Evolutionary conservation across 768 basidiomycete genomes (phyloP).

Genomic region (Plicaturopsis crispa): DNA sequence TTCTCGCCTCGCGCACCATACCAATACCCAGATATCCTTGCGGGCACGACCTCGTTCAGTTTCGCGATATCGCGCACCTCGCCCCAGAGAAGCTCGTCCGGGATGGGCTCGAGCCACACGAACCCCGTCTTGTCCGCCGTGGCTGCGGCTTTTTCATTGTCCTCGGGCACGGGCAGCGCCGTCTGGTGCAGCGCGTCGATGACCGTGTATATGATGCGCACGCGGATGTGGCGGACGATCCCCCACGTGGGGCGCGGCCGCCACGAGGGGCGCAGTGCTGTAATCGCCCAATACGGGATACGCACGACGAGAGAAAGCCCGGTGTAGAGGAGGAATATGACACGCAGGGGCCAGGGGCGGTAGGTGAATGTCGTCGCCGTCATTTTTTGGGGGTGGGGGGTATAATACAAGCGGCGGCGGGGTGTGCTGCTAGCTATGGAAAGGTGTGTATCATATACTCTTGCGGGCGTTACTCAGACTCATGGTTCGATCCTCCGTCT

Average conservation of each 20-base stretch:
- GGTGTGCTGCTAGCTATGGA: too few relatives aligned
- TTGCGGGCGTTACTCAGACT: too few relatives aligned
- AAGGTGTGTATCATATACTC: too few relatives aligned
- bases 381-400: too few relatives aligned
- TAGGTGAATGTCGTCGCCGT: too few relatives aligned
- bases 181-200: too few relatives aligned
- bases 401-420: too few relatives aligned
- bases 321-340: too few relatives aligned
- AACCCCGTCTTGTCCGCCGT: slow-evolving; percentile 16
- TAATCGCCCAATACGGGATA: slow-evolving; percentile 12
- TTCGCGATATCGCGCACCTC: slow-evolving; percentile 10
- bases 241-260: slow-evolving; percentile 16
- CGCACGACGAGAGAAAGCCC: slow-evolving; percentile 8
- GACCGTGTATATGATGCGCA: slow-evolving; percentile 14
- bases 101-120: slow-evolving; percentile 14
- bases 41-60: slow-evolving; percentile 11
- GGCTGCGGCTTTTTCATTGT: too few relatives aligned
- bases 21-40: slow-evolving; percentile 16
- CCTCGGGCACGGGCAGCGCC: too few relatives aligned
- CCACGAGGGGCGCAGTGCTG: slow-evolving; percentile 9
- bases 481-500: too few relatives aligned
- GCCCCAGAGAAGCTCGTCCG: slow-evolving; percentile 4
- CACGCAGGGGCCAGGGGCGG: too few relatives aligned
- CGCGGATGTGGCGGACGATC: slow-evolving; percentile 12
- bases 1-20: slow-evolving; percentile 4